Percentiles rank a stretch among this genome's conserved stretches.
Evolutionary conservation across 192 early-diverging fungal species (phyloP).

Genomic region (Gamsiella multidivaricata): DNA sequence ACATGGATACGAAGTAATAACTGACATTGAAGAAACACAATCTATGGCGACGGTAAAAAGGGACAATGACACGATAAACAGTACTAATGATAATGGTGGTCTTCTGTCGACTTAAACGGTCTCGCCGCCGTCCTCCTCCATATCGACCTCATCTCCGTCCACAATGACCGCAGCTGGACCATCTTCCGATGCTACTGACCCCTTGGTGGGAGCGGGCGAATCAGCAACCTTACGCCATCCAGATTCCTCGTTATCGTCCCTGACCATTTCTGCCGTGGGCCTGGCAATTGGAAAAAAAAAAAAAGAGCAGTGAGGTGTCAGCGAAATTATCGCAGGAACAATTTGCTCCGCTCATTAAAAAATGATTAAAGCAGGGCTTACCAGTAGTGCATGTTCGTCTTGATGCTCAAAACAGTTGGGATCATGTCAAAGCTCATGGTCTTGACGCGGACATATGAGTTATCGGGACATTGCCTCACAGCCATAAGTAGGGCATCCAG

Average conservation of each 20-base stretch:
- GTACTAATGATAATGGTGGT: no score
- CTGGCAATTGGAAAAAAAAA: constrained; percentile 15
- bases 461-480: constrained; percentile 67
- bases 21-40: no score
- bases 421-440: constrained; percentile 83
- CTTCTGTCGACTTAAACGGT: no score
- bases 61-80: no score
- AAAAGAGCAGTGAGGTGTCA: background rate
- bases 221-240: constrained; percentile 52
- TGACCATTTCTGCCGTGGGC: constrained; percentile 53
- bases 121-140: constrained; percentile 30
- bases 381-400: constrained; percentile 79
- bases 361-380: constrained; percentile 9
- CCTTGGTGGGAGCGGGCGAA: no score
- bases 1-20: no score
- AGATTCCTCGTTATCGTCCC: constrained; percentile 51
- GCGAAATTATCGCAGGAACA: background rate
- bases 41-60: no score
- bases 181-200: background rate
- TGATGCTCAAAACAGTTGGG: constrained; percentile 77
- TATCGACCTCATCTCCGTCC: constrained; percentile 41
- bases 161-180: constrained; percentile 13
- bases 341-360: no score
- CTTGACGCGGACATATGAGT: constrained; percentile 77
- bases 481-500: constrained; percentile 72